Conservation (phyloP, 2,329 filamentous ascomycete species). For the Exophiala alcalophila region DNA sequence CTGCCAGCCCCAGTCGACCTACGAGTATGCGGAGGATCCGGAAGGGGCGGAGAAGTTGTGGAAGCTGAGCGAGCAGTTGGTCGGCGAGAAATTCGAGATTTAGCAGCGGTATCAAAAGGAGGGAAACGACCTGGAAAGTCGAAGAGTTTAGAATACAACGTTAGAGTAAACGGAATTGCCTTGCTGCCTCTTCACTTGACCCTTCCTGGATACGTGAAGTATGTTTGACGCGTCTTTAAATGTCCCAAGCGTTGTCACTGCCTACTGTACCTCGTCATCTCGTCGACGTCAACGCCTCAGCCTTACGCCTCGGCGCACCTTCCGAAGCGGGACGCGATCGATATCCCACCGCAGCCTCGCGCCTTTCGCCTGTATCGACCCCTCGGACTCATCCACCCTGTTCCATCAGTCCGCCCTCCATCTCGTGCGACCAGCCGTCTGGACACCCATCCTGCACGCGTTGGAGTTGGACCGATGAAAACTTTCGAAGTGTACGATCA, state of each 20-base stretch:
- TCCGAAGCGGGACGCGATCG: background rate
- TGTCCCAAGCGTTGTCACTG: too few species aligned
- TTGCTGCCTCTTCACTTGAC: too few species aligned
- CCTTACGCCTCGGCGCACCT: too few species aligned
- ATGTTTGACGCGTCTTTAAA: too few species aligned
- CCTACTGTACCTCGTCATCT: too few species aligned
- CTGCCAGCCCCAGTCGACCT: slow-evolving; percentile 34
- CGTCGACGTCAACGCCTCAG: too few species aligned
- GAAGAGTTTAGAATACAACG: too few species aligned
- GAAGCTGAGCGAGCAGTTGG: slow-evolving; percentile 34
- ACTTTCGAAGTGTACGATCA: slow-evolving; percentile 38
- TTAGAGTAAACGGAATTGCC: too few species aligned
- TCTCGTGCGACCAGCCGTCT: background rate
- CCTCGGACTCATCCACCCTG: background rate
- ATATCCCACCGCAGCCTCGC: slow-evolving; percentile 1
- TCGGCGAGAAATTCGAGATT: slow-evolving; percentile 33
- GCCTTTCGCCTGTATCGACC: background rate
- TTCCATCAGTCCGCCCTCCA: background rate
- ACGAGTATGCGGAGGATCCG: slow-evolving; percentile 33
- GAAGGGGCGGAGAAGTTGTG: slow-evolving; percentile 34
- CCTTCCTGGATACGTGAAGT: too few species aligned
- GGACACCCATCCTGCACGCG: background rate
- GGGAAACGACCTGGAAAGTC: too few species aligned
- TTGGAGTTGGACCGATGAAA: slow-evolving; percentile 25
- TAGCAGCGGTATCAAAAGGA: too few species aligned